Evolutionary conservation across 2,329 filamentous ascomycete genomes (phyloP).

Genomic region (Nigrospora oryzae): DNA sequence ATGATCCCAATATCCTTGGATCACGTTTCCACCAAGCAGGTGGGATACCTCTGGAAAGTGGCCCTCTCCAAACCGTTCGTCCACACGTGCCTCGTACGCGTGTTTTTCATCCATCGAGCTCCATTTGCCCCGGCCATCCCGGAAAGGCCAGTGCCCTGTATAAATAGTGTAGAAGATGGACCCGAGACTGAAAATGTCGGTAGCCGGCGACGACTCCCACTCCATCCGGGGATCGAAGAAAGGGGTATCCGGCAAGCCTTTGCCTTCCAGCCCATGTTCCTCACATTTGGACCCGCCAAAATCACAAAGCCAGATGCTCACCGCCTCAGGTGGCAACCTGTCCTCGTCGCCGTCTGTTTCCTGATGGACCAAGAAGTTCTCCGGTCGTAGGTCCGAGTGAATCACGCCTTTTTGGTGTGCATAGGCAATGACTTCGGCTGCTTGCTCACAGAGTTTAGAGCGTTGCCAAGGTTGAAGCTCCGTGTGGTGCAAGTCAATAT

Average conservation of each 20-base stretch:
- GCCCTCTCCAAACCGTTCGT: neutral
- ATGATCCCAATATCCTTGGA: neutral
- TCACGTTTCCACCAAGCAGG: neutral
- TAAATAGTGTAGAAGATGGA: neutral
- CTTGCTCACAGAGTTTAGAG: constrained; percentile 11
- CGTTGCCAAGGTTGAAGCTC: neutral
- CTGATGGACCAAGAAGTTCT: constrained; percentile 21
- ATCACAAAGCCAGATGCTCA: constrained; percentile 22
- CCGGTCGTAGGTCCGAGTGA: constrained; percentile 22
- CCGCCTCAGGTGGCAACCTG: constrained; percentile 4
- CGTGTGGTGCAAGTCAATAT: neutral
- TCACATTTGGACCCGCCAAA: constrained; percentile 22
- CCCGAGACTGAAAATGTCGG: neutral
- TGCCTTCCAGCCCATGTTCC: constrained; percentile 16
- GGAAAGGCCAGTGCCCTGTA: neutral
- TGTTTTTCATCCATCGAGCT: neutral
- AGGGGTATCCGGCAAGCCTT: constrained; percentile 15
- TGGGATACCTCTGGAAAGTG: neutral
- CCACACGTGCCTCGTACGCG: neutral
- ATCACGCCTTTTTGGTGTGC: constrained; percentile 21
- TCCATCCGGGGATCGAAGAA: constrained; percentile 9
- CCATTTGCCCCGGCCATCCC: neutral
- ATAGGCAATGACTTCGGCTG: constrained; percentile 17
- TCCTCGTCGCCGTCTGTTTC: neutral
- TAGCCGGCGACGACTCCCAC: constrained; percentile 1